These are phyloP conservation scores for Talaromyces borbonicus DNA, from an alignment of 495 filamentous ascomycete species.

Conservation along the genomic window DNA sequence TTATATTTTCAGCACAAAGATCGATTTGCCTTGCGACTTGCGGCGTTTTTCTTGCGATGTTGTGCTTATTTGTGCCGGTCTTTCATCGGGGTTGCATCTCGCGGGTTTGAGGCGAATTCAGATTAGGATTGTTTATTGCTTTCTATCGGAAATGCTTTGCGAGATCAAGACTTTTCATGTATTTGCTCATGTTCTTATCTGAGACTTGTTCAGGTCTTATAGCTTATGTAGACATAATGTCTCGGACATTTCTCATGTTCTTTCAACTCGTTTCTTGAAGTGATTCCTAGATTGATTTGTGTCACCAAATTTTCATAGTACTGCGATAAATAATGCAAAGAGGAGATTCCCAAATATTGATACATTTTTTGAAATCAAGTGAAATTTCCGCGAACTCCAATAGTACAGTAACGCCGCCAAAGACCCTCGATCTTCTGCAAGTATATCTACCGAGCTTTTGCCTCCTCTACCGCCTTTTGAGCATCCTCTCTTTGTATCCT, in stretches of 20 bases:
- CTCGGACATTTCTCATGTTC: too few relatives aligned
- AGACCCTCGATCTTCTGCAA: too few relatives aligned
- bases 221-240: neutral
- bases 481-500: constrained; percentile 73
- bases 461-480: constrained; percentile 43
- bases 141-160: constrained; percentile 8
- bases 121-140: constrained; percentile 8
- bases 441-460: constrained; percentile 20
- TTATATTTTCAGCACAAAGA: neutral
- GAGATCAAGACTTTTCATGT: neutral
- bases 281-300: too few relatives aligned
- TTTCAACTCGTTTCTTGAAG: too few relatives aligned
- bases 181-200: neutral
- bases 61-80: neutral
- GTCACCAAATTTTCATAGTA: too few relatives aligned
- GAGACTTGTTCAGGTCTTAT: too few relatives aligned
- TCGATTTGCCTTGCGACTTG: too few relatives aligned
- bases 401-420: too few relatives aligned
- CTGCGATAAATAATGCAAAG: too few relatives aligned
- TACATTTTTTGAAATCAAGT: neutral
- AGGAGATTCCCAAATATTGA: neutral
- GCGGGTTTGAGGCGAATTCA: neutral
- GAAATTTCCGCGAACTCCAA: neutral
- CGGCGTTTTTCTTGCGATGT: neutral
- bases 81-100: constrained; percentile 2